phyloP scores from a whole-genome alignment of 257 asterid genomes.

The Nicotiana sylvestris region DNA sequence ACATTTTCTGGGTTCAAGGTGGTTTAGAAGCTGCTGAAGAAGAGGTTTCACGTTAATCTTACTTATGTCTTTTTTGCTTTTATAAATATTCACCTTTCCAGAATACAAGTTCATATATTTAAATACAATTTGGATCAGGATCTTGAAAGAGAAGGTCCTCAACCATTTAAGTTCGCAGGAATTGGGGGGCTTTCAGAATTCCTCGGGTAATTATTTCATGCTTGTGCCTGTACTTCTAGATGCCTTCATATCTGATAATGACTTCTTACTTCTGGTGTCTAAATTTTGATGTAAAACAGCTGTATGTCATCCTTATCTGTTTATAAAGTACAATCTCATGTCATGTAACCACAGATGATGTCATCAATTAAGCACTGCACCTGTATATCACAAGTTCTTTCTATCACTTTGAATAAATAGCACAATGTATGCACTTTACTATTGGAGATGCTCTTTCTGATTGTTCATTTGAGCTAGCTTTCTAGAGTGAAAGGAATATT shows the following conservation, averaged over 20 bases:
- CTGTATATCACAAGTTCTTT: not conserved
- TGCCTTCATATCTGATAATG: not conserved
- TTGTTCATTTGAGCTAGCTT: not conserved
- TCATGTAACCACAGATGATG: not conserved
- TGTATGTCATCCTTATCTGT: not conserved
- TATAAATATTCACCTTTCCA: not conserved
- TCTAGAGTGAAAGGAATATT: not conserved
- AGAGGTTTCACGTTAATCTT: conserved; percentile 45
- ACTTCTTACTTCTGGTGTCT: not conserved
- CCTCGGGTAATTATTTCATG: conserved; percentile 58
- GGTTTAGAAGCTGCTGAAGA: conserved; percentile 93
- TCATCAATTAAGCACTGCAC: not conserved
- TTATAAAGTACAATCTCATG: not conserved
- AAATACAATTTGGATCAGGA: conserved; percentile 46
- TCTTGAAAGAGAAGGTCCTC: conserved; percentile 87
- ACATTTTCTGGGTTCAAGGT: conserved; percentile 89
- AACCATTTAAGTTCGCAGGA: conserved; percentile 92
- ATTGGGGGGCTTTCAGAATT: conserved; percentile 95
- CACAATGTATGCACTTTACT: not conserved
- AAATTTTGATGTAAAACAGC: not conserved
- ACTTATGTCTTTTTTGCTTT: not conserved
- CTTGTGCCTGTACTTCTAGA: conserved; percentile 7
- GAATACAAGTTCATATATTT: not conserved
- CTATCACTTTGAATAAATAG: not conserved
- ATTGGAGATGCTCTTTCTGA: not conserved